A percentile compares a stretch with the other conserved stretches of the same genome.
phyloP scores from a whole-genome alignment of 306 rosid genomes.

The Fragaria iinumae region DNA sequence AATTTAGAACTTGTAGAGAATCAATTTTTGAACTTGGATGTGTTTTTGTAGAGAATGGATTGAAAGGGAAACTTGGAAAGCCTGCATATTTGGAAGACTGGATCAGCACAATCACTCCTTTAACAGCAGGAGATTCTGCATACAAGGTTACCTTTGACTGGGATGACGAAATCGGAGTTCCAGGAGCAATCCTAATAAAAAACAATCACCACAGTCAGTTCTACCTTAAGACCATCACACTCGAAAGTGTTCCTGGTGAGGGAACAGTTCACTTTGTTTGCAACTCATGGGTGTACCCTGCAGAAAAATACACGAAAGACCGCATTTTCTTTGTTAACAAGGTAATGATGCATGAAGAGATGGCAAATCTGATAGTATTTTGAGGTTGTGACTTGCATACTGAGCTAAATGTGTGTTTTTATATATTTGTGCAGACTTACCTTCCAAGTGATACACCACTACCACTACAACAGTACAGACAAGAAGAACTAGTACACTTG shows the following conservation, averaged over 20 bases:
- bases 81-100: constrained; percentile 54
- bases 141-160: constrained; percentile 50
- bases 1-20: not conserved
- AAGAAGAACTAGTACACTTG: constrained; percentile 48
- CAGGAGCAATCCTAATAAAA: constrained; percentile 56
- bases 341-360: constrained; percentile 31
- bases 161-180: constrained; percentile 47
- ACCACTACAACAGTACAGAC: constrained; percentile 45
- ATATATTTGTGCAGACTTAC: constrained; percentile 45
- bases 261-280: constrained; percentile 49
- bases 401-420: not conserved
- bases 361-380: not conserved
- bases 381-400: not conserved
- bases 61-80: constrained; percentile 55
- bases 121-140: constrained; percentile 44
- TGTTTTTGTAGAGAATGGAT: constrained; percentile 37
- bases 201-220: constrained; percentile 53
- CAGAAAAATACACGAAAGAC: constrained; percentile 14
- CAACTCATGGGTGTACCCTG: constrained; percentile 73
- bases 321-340: constrained; percentile 68
- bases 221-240: constrained; percentile 53
- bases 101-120: constrained; percentile 33
- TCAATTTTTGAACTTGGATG: not conserved
- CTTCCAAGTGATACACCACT: constrained; percentile 71
- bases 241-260: constrained; percentile 47